Conservation (phyloP, 441 rosid species). For the Isatis lusitanica region DNA sequence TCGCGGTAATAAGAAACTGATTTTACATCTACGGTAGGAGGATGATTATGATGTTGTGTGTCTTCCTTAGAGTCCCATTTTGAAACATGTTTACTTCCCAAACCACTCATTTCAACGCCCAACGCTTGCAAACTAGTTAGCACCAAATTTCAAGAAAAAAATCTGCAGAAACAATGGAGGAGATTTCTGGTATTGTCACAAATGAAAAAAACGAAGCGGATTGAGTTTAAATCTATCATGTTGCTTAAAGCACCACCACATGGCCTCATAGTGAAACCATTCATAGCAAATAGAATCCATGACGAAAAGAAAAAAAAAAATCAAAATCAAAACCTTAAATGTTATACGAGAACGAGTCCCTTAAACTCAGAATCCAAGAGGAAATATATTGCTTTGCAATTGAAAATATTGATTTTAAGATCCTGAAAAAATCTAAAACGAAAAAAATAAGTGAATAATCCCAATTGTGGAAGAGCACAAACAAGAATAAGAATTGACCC, state of each 20-base stretch:
- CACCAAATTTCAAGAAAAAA: not conserved
- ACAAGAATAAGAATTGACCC: not conserved
- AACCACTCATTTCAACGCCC: constrained; percentile 59
- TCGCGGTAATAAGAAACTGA: constrained; percentile 45
- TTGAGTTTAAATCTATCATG: not conserved
- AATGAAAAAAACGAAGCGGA: not conserved
- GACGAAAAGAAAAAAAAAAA: not conserved
- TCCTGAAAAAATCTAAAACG: not conserved
- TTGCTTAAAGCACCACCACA: not conserved
- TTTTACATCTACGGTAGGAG: constrained; percentile 42
- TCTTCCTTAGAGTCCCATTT: constrained; percentile 75
- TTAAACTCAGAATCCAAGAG: not conserved
- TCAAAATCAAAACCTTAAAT: not conserved
- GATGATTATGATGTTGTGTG: constrained; percentile 36
- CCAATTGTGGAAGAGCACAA: not conserved
- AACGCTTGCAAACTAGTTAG: constrained; percentile 19
- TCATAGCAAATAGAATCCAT: not conserved
- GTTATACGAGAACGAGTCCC: not conserved
- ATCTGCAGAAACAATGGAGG: constrained; percentile 14
- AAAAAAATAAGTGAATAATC: not conserved
- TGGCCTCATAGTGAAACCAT: not conserved
- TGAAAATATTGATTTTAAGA: not conserved
- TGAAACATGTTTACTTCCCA: constrained; percentile 60
- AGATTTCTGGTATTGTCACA: not conserved
- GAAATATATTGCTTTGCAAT: not conserved